phyloP scores from a whole-genome alignment of 2,329 filamentous ascomycete genomes.

The Leptographium radiaticola region DNA sequence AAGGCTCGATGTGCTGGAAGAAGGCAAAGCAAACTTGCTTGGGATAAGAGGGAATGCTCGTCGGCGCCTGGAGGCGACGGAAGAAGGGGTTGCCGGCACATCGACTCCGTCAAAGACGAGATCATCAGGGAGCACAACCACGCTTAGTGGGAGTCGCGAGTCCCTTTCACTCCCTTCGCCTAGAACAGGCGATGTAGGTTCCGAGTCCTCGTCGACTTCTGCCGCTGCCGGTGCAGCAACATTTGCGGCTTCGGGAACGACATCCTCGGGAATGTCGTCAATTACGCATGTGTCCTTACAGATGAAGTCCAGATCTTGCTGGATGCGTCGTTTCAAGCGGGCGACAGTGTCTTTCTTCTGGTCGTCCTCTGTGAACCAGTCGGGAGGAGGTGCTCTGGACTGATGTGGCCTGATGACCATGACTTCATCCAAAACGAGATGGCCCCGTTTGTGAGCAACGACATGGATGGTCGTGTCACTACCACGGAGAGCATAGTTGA shows the following conservation, averaged over 20 bases:
- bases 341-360: constrained; percentile 25
- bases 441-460: constrained; percentile 37
- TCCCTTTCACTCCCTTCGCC: not conserved
- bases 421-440: constrained; percentile 37
- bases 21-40: constrained; percentile 5
- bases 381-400: constrained; percentile 17
- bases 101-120: not conserved
- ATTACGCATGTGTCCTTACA: constrained; percentile 38
- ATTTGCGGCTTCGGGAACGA: not conserved
- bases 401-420: constrained; percentile 25
- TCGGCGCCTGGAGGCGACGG: constrained; percentile 1
- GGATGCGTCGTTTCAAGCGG: constrained; percentile 30
- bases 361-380: constrained; percentile 20
- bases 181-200: not conserved
- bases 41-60: constrained; percentile 15
- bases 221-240: not conserved
- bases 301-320: constrained; percentile 33
- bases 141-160: not conserved
- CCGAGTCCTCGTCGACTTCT: not conserved
- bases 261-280: constrained; percentile 19
- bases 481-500: constrained; percentile 33
- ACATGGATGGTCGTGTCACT: constrained; percentile 33
- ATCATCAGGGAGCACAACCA: constrained; percentile 9
- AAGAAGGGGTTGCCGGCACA: not conserved
- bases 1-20: not conserved